Evolutionary conservation across 2,329 filamentous ascomycete genomes (phyloP).

Genomic region (Hypoxylon sp.): DNA sequence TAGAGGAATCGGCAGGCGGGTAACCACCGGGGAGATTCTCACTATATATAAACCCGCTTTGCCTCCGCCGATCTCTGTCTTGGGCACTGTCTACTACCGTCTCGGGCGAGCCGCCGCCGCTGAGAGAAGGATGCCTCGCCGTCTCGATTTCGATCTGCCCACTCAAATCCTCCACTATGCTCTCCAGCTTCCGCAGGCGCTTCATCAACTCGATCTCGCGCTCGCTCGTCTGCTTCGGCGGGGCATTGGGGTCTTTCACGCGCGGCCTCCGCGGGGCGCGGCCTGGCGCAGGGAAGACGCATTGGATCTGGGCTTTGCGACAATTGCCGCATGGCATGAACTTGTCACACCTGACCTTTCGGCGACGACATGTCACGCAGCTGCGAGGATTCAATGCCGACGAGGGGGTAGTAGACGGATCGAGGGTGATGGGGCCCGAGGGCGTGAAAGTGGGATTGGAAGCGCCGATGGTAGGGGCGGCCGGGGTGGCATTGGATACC

Average conservation of each 20-base stretch:
- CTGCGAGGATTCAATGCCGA: constrained; percentile 55
- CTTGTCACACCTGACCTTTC: constrained; percentile 84
- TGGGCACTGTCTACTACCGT: constrained; percentile 48
- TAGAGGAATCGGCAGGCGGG: constrained; percentile 36
- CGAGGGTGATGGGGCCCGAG: constrained; percentile 53
- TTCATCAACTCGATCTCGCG: constrained; percentile 79
- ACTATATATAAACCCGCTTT: constrained; percentile 40
- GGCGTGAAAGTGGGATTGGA: constrained; percentile 40
- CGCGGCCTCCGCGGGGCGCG: constrained; percentile 78
- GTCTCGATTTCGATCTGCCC: constrained; percentile 73
- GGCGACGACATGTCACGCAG: constrained; percentile 66
- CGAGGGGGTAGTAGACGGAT: constrained; percentile 52
- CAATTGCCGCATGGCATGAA: constrained; percentile 83
- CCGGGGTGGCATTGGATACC: constrained; percentile 11
- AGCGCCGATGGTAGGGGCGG: constrained; percentile 17
- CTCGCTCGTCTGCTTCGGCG: constrained; percentile 71
- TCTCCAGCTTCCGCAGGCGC: constrained; percentile 79
- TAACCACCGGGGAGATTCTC: constrained; percentile 45
- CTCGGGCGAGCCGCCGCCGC: constrained; percentile 59
- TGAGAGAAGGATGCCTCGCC: constrained; percentile 55
- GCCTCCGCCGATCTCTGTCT: constrained; percentile 46
- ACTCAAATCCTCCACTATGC: constrained; percentile 79
- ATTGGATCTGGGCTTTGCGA: constrained; percentile 77
- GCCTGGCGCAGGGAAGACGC: constrained; percentile 81
- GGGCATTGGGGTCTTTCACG: constrained; percentile 74